phyloP scores from a whole-genome alignment of 2,329 filamentous ascomycete species.

The Fusarium ambrosium region DNA sequence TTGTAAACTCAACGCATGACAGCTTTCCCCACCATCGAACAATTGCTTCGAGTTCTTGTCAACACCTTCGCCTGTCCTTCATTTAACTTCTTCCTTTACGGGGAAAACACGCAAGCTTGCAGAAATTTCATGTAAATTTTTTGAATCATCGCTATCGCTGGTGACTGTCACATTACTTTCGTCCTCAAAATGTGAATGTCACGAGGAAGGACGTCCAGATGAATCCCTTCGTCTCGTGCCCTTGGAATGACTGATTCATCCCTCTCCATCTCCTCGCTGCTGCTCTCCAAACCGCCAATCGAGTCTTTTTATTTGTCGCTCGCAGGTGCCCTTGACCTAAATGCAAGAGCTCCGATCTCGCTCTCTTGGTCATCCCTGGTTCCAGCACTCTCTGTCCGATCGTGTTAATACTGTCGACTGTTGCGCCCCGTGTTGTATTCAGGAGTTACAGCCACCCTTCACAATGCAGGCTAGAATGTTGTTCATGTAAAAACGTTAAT shows the following conservation, averaged over 20 bases:
- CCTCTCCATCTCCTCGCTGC: not conserved
- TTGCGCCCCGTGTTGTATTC: not conserved
- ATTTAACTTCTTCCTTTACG: too few relatives aligned
- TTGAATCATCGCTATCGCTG: too few relatives aligned
- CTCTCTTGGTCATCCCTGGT: not conserved
- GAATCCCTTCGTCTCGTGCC: not conserved
- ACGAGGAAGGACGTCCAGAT: not conserved
- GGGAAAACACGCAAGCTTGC: not conserved
- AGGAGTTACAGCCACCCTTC: not conserved
- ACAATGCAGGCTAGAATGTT: not conserved
- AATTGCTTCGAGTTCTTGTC: rapidly evolving
- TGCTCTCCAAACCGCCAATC: too few relatives aligned
- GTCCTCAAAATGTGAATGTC: not conserved
- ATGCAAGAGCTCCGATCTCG: too few relatives aligned
- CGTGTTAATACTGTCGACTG: not conserved
- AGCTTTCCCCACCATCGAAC: not conserved
- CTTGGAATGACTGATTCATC: not conserved
- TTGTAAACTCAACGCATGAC: not conserved
- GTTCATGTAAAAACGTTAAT: not conserved
- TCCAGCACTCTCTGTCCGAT: not conserved
- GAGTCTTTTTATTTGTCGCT: not conserved
- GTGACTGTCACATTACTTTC: not conserved
- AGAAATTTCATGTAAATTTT: not conserved
- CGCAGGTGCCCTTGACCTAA: not conserved
- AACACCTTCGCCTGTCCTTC: rapidly evolving